Percentiles rank a stretch among this genome's conserved stretches.
Evolutionary conservation across 805 yeast species (phyloP).

Genomic region (Kodamaea jinghongensis): DNA sequence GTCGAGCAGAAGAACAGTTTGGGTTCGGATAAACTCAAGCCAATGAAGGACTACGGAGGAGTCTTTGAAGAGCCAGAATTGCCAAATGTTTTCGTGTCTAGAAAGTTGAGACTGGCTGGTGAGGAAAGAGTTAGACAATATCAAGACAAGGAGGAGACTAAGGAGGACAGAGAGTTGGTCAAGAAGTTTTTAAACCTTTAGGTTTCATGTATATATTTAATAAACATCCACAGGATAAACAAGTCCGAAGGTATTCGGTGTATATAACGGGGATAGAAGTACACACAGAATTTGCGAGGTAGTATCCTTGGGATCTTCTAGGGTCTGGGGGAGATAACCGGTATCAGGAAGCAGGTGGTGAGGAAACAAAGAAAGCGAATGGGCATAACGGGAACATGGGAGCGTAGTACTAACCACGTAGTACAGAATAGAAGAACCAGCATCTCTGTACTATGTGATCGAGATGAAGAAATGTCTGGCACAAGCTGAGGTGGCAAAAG

Average conservation of each 20-base stretch:
- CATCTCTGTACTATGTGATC: too few relatives aligned
- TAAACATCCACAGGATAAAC: neutral
- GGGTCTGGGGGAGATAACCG: too few relatives aligned
- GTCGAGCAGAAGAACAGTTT: conserved; percentile 47
- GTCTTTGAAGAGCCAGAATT: conserved; percentile 45
- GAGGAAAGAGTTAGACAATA: conserved; percentile 17
- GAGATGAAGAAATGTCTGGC: too few relatives aligned
- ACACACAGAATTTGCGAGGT: too few relatives aligned
- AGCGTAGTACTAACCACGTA: too few relatives aligned
- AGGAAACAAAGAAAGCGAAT: neutral
- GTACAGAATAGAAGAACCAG: too few relatives aligned
- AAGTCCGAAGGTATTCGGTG: too few relatives aligned
- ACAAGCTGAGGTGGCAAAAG: too few relatives aligned
- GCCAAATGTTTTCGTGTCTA: conserved; percentile 39
- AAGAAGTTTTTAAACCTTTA: conserved; percentile 29
- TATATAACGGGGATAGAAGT: too few relatives aligned
- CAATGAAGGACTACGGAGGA: conserved; percentile 74
- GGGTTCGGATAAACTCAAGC: conserved; percentile 70
- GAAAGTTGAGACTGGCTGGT: conserved; percentile 24
- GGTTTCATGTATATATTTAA: conserved; percentile 6
- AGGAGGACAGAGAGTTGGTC: conserved; percentile 30
- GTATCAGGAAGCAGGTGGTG: neutral
- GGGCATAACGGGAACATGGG: too few relatives aligned
- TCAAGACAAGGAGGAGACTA: conserved; percentile 21
- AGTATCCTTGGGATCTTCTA: too few relatives aligned